These are phyloP conservation scores for Ogataea zsoltii DNA, from an alignment of 805 yeast species.

Conservation along the genomic window DNA sequence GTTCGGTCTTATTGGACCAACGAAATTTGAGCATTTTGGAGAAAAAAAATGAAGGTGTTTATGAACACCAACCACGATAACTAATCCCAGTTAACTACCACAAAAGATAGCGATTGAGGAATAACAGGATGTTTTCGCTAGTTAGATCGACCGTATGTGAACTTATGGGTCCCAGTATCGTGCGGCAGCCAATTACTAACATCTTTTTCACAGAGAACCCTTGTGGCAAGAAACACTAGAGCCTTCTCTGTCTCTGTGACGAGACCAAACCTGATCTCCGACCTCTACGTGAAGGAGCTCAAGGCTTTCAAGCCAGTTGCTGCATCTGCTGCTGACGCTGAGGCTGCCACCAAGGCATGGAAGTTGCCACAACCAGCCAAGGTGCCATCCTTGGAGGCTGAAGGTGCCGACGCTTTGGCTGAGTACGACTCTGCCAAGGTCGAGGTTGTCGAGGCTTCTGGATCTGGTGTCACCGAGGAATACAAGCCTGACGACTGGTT, in stretches of 20 bases:
- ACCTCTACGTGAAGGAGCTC: slow-evolving; percentile 83
- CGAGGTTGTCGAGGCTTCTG: slow-evolving; percentile 63
- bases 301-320: slow-evolving; percentile 87
- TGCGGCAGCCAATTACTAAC: slow-evolving; percentile 1
- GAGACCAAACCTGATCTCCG: slow-evolving; percentile 64
- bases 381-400: slow-evolving; percentile 69
- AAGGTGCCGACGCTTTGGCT: slow-evolving; percentile 62
- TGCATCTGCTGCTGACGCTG: slow-evolving; percentile 70
- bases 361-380: slow-evolving; percentile 75
- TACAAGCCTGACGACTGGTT: slow-evolving; percentile 71
- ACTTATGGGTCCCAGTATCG: neutral
- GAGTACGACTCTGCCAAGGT: slow-evolving; percentile 72
- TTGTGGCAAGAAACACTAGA: slow-evolving; percentile 29
- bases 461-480: slow-evolving; percentile 43
- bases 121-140: slow-evolving; percentile 9
- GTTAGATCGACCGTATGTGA: slow-evolving; percentile 11
- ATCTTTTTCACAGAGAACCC: slow-evolving; percentile 16
- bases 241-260: slow-evolving; percentile 28
- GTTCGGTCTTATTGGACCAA: slow-evolving; percentile 11
- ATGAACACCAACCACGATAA: neutral
- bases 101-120: slow-evolving; percentile 6
- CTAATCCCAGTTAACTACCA: neutral
- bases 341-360: slow-evolving; percentile 81
- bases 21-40: slow-evolving; percentile 11
- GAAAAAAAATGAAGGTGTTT: slow-evolving; percentile 8